Evolutionary conservation across 352 stramenopile genomes (phyloP), one percentile per base, ranked within the genome.

Genomic region (Thalassiosira mediterranea): DNA sequence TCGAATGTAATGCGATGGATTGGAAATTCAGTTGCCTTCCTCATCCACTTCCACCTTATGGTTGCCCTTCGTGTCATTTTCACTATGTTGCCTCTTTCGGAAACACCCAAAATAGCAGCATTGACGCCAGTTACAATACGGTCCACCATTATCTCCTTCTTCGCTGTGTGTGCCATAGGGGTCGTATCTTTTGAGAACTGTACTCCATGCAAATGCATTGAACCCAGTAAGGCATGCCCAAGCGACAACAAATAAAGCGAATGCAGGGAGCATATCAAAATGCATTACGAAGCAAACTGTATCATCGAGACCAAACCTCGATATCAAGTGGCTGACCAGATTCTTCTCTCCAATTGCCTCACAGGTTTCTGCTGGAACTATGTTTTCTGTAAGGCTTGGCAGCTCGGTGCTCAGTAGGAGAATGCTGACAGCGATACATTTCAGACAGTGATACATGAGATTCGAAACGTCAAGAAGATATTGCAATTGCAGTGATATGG

Each of bases 171-270:
- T 72, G 21, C 54, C 32, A 65, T 65, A 72, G 1, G 53, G 49
- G 46, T 72, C 63, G 29, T 72, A 72, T 21, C 46, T 47, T 23
- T 48, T 66, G 29, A 72, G 11, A 1, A 57, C 53, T 17, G 46
- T 47, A 10, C 32, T 72, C 63, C 63, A 72, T 19, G 40, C 51
- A 1, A 40, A 11, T 2, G 63, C 63, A 53, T 72, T 72, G 53
- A 66, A 72, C 2, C 11, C 37, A 3, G 63, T 72, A 8, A 72
- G 31, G 23, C 21, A 57, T 26, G 48, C 3, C 63, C 63, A 72
- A 4, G 63, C 49, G 4, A 44, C 13, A 17, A 72, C 17, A 8
- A 66, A 34, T n/a, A 72, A 17, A 7, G 53, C 31, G 28, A 56
- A 64, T 1, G 38, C 23, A 0, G 32, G 51, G 23, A 72, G 31